Evolutionary conservation across 2,329 filamentous ascomycete species (phyloP), one percentile per base, ranked within the genome.

Genomic region (Colletotrichum tropicicola): DNA sequence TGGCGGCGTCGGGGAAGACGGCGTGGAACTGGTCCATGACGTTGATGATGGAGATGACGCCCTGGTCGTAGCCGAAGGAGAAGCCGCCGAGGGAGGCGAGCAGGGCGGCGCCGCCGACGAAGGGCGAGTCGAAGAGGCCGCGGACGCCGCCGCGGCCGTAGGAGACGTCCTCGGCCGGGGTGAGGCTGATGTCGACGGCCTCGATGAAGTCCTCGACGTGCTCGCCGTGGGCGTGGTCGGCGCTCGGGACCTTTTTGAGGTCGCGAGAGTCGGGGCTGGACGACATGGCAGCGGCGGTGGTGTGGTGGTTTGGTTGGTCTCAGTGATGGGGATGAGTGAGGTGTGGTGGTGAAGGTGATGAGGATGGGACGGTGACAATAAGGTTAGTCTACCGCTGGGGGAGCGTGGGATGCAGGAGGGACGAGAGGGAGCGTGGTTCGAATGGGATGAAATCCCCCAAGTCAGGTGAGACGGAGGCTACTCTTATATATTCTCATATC

Each of bases 11-110:
- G 5, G 79, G 77, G 66, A 78, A 82, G 1, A 69, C 69, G 0
- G 72, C 56, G n/a, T 81, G 75, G 63, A 84, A 84, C 49, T 82
- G 79, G 0, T 73, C 69, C 79, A 83, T 82, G 23, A 80, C 76
- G 13, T 82, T 75, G 68, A 83, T 81, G 48, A 83, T 73, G 5
- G 73, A 77, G 58, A 80, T 79, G 25, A 79, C 71, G 53, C 75
- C 70, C 56, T 78, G 69, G 43, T 79, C 61, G 56, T 80, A 80
- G 30, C 78, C 79, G 58, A 81, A 65, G 13, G 55, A 59, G 48
- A 65, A 65, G 19, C 61, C 69, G 39, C 77, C 80, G 25, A 83
- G 71, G 0, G 76, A 79, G 0, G 81, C 81, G 15, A 83, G 70
- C 15, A 82, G 72, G 4, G 65, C 65, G 47, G 45, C 56, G 32